Evolutionary conservation across 768 basidiomycete species (phyloP).

Genomic region (Pisolithus sp.): DNA sequence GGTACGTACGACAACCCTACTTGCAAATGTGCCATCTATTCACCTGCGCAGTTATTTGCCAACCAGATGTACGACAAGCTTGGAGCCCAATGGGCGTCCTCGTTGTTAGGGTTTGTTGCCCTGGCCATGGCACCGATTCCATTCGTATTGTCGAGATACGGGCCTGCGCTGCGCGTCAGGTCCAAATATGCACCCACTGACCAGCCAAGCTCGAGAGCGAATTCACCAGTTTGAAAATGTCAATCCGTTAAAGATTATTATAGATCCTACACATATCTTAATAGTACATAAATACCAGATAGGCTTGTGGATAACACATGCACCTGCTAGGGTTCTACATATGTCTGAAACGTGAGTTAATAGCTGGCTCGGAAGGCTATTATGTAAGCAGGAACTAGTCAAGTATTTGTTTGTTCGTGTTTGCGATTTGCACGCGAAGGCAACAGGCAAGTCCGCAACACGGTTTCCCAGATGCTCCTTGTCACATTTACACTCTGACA

Average conservation of each 20-base stretch:
- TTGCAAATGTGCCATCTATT: background rate
- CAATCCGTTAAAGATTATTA: background rate
- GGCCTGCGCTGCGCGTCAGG: slow-evolving; percentile 35
- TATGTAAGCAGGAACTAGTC: no score
- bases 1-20: slow-evolving; percentile 1
- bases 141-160: slow-evolving; percentile 40
- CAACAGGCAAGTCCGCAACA: no score
- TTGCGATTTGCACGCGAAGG: no score
- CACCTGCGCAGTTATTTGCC: slow-evolving; percentile 38
- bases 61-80: slow-evolving; percentile 48
- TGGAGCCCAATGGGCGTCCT: slow-evolving; percentile 53
- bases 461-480: background rate
- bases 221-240: slow-evolving; percentile 2
- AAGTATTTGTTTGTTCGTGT: no score
- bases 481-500: slow-evolving; percentile 2
- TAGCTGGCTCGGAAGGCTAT: no score
- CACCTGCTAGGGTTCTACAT: no score
- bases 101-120: slow-evolving; percentile 48
- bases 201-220: slow-evolving; percentile 8
- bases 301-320: no score
- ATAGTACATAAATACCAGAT: no score
- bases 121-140: slow-evolving; percentile 48
- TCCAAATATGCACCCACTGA: slow-evolving; percentile 37
- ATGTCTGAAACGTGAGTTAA: no score
- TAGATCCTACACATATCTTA: background rate